Base-by-base conservation (phyloP, 192 early-diverging fungal genomes). In the Fimicolochytrium jonesii region DNA sequence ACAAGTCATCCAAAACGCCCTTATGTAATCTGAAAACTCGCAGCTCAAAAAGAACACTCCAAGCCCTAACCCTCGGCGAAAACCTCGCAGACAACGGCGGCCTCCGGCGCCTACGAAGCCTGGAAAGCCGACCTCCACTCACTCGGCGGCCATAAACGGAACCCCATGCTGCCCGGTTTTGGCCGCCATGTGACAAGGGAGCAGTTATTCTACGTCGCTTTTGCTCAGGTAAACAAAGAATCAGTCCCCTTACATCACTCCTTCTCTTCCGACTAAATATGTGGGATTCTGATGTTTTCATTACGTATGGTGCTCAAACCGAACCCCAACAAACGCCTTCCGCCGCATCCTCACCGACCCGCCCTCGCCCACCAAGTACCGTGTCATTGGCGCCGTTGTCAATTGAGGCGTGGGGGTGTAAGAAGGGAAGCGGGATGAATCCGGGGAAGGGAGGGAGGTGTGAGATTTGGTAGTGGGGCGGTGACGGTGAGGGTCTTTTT, bases 71-170 rank as follows among this genome's bases (percentile, higher is more conserved):
- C 0, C 42, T 87, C 4, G 78, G 73, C 15, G 84, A 87, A 57
- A 90, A 90, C 54, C 42, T 90, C 26, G 86, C 87, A 0, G 88
- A 90, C 61, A 87, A 85, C 66, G 85, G 82, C 1, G 88, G 88
- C 5, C 45, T 87, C 20, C 47, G 59, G 58, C 3, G 77, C 77
- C 4, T 62, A 56, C 22, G 74, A 75, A 30, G 79, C 79, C 6
- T 81, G 75, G 72, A n/a, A n/a, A n/a, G n/a, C n/a, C n/a, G n/a
- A n/a, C n/a, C n/a, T n/a, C n/a, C n/a, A n/a, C n/a, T n/a, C n/a
- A n/a, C n/a, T n/a, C n/a, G n/a, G n/a, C n/a, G n/a, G n/a, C n/a
- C n/a, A n/a, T n/a, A n/a, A n/a, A 17, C 51, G 42, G 15, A 68
- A 79, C 53, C 23, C 39, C 2, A 45, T 58, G 39, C 49, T 77